phyloP scores from a whole-genome alignment of 805 yeast genomes.

The Ogataea minuta region DNA sequence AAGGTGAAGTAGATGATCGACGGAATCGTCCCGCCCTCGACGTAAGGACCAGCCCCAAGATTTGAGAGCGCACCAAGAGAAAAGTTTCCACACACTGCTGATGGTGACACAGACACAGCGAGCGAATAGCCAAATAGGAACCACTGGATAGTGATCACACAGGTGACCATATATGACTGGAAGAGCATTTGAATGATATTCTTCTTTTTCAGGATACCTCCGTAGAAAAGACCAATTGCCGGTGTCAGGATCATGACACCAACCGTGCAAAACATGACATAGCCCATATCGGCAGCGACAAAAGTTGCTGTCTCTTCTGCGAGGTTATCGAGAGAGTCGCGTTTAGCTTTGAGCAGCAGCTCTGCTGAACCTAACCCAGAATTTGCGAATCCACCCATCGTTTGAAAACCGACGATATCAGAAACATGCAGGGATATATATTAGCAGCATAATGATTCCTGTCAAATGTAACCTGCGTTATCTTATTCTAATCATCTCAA shows the following conservation, averaged over 20 bases:
- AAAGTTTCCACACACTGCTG: slow-evolving; percentile 37
- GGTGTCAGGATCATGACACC: slow-evolving; percentile 49
- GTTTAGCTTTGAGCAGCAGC: slow-evolving; percentile 21
- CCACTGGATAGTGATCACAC: slow-evolving; percentile 40
- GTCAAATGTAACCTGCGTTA: too few species aligned
- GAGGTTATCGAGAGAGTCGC: slow-evolving; percentile 27
- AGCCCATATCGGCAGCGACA: slow-evolving; percentile 47
- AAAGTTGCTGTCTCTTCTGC: slow-evolving; percentile 38
- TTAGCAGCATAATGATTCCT: slow-evolving; percentile 1
- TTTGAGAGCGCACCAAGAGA: slow-evolving; percentile 39
- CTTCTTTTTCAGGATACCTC: slow-evolving; percentile 42
- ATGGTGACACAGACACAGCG: slow-evolving; percentile 37
- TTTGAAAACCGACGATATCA: background rate
- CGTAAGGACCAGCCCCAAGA: slow-evolving; percentile 39
- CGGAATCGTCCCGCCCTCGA: slow-evolving; percentile 48
- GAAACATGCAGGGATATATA: background rate
- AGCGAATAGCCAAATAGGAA: slow-evolving; percentile 45
- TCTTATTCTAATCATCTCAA: too few species aligned
- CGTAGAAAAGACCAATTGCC: slow-evolving; percentile 43
- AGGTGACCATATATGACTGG: slow-evolving; percentile 44
- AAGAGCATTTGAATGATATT: slow-evolving; percentile 43
- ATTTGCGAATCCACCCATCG: slow-evolving; percentile 33
- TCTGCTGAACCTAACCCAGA: slow-evolving; percentile 34
- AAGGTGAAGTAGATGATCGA: slow-evolving; percentile 44
- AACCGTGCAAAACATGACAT: slow-evolving; percentile 46